Conservation (phyloP, 2,329 filamentous ascomycete genomes). For the Apiospora arundinis region DNA sequence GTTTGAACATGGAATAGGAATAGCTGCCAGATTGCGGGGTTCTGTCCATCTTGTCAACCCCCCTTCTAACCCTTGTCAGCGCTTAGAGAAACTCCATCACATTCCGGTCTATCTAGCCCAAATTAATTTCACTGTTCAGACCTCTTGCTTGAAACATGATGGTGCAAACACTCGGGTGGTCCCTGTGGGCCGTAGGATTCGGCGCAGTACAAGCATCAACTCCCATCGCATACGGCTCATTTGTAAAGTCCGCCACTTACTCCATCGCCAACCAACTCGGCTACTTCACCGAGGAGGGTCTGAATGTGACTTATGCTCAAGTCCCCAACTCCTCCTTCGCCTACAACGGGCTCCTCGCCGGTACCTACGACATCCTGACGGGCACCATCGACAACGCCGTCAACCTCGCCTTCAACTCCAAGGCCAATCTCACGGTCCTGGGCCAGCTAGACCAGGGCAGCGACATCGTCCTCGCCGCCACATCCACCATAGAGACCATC, state of each 20-base stretch:
- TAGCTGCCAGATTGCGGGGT: no score
- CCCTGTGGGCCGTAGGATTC: not conserved
- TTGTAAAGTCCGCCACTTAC: conserved; percentile 11
- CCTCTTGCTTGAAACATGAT: not conserved
- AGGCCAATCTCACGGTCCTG: conserved; percentile 9
- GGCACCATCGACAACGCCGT: conserved; percentile 20
- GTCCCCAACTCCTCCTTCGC: conserved; percentile 20
- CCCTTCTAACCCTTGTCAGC: no score
- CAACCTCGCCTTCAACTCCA: conserved; percentile 19
- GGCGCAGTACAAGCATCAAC: not conserved
- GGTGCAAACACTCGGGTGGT: not conserved
- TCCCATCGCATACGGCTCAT: not conserved
- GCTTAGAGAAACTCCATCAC: no score
- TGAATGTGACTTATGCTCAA: conserved; percentile 6
- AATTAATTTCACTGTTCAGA: no score
- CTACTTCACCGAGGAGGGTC: not conserved
- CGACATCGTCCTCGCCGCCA: conserved; percentile 17
- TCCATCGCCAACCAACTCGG: conserved; percentile 21
- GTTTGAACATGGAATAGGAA: no score
- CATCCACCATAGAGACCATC: not conserved
- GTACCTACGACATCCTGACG: conserved; percentile 12
- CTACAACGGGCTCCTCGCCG: not conserved
- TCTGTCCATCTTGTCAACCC: no score
- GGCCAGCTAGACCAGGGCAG: conserved; percentile 16
- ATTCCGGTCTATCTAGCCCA: no score